These are phyloP conservation scores for Colletotrichum lini DNA, from an alignment of 2,329 filamentous ascomycete genomes.

Conservation along the genomic window DNA sequence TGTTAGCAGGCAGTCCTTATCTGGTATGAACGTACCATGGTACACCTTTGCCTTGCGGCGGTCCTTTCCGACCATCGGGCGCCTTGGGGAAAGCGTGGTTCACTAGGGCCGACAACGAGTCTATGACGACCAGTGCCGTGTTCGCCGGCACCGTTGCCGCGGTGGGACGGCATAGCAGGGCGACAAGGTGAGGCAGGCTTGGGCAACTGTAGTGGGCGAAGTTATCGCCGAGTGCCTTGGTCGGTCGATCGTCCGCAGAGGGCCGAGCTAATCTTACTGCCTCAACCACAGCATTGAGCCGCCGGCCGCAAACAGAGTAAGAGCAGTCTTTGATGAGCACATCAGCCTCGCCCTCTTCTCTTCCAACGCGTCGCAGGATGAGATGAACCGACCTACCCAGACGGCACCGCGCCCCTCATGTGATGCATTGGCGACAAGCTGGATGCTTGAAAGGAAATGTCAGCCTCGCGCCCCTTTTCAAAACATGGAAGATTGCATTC, in stretches of 20 bases:
- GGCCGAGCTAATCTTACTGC: constrained; percentile 26
- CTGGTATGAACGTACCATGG: constrained; percentile 35
- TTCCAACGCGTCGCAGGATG: neutral
- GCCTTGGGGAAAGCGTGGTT: constrained; percentile 81
- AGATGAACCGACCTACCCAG: constrained; percentile 81
- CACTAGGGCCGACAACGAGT: constrained; percentile 82
- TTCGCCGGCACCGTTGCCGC: constrained; percentile 71
- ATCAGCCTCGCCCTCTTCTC: constrained; percentile 24
- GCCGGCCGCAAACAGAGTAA: constrained; percentile 55
- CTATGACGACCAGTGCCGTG: constrained; percentile 81
- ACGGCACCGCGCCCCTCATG: constrained; percentile 74
- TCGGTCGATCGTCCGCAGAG: constrained; percentile 29
- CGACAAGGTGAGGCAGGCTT: constrained; percentile 80
- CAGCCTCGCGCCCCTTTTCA: constrained; percentile 35
- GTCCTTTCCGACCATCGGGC: constrained; percentile 54
- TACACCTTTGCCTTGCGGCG: constrained; percentile 58
- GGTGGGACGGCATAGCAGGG: constrained; percentile 79
- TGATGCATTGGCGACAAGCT: constrained; percentile 76
- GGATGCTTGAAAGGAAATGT: constrained; percentile 67
- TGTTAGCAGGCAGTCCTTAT: constrained; percentile 13
- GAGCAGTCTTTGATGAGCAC: constrained; percentile 54
- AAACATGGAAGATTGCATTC: constrained; percentile 16
- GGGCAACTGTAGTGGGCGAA: constrained; percentile 67
- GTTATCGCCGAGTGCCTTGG: constrained; percentile 36
- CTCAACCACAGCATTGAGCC: constrained; percentile 51